Base-by-base conservation (phyloP, 306 rosid species). In the Trifolium dubium region DNA sequence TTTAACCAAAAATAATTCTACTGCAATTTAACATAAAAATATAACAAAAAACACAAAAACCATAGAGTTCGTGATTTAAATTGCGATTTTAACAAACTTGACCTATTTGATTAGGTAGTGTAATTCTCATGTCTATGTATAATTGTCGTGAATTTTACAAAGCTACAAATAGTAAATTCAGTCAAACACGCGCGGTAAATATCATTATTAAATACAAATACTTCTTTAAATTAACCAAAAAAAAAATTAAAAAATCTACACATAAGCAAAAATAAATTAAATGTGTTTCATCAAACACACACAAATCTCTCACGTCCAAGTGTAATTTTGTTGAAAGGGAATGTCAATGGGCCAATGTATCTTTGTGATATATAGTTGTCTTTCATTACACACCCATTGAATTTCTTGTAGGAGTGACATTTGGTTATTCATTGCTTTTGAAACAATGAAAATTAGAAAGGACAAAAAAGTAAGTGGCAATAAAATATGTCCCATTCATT, bases 361-460 rank as follows among this genome's bases (percentile, higher is more conserved):
- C 67, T 78, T 44, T 64, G 50, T 72, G 82, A 56, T n/a, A n/a
- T n/a, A n/a, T 79, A 68, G 80, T 73, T 76, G 35, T 53, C 77
- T 69, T 75, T 69, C 73, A 35, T 71, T 75, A 67, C 81, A 70
- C 75, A 67, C 63, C 49, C 39, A 55, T 61, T 76, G 59, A 43
- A 65, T 61, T 40, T 76, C 14, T 63, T 69, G 67, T 78, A 44
- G 56, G 80, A 83, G 74, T 79, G 41, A 56, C 40, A 35, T 71
- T 76, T 68, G 64, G 29, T 29, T 75, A 79, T 84, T 86, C 88
- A 81, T 88, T 92, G 89, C 88, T 80, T 87, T 84, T 72, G 83
- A 92, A 90, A 86, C 85, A 88, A 92, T 61, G 73, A 71, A 46
- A 65, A 79, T 23, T 23, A 23, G 50, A 64, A 78, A 80, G 34